A percentile compares a stretch with the other conserved stretches of the same genome.
These are phyloP conservation scores for Recurvomyces mirabilis DNA, from an alignment of 495 filamentous ascomycete genomes.

Conservation along the genomic window DNA sequence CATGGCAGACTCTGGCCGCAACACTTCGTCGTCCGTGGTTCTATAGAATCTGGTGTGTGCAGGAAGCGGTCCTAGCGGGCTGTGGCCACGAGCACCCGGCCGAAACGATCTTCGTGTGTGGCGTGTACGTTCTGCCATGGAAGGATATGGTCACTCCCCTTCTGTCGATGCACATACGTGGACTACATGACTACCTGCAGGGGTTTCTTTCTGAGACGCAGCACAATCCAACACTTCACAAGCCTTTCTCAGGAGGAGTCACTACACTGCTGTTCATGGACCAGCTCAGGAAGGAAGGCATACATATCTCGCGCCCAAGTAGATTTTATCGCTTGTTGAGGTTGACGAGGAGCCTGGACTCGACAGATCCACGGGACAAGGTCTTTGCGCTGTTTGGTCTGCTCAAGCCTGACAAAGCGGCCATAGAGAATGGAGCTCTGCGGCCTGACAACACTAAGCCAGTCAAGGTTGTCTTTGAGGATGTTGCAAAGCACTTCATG, in stretches of 20 bases:
- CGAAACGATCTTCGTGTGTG: neutral
- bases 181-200: neutral
- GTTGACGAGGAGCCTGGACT: neutral
- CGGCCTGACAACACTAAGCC: neutral
- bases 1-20: neutral
- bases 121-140: neutral
- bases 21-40: neutral
- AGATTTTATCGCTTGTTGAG: neutral
- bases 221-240: neutral
- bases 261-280: neutral
- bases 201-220: neutral
- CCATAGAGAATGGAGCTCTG: neutral
- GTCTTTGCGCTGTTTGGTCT: neutral
- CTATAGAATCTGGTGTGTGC: neutral
- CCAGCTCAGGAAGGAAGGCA: neutral
- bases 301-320: neutral
- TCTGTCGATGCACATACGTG: neutral
- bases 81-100: neutral
- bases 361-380: neutral
- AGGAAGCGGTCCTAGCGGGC: neutral
- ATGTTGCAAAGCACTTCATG: neutral
- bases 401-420: neutral
- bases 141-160: neutral
- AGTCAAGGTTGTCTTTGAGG: neutral
- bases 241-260: neutral